Percentiles rank a stretch among this genome's conserved stretches.
phyloP scores from a whole-genome alignment of 2,329 filamentous ascomycete species.

The Penicillium brevicompactum region DNA sequence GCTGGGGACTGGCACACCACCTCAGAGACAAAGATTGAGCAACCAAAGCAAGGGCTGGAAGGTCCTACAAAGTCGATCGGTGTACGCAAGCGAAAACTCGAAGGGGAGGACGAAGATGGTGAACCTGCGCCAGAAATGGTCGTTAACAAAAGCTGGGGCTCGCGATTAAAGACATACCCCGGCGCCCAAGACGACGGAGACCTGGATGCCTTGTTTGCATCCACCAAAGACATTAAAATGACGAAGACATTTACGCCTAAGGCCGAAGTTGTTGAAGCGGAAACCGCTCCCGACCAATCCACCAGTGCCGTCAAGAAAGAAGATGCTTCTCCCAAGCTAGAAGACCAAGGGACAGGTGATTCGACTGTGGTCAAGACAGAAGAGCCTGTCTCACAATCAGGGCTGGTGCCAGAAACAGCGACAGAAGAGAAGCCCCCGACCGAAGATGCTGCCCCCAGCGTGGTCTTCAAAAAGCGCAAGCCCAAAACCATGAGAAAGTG shows the following conservation, averaged over 20 bases:
- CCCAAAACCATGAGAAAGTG: constrained; percentile 47
- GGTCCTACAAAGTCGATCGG: constrained; percentile 44
- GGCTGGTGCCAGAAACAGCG: neutral
- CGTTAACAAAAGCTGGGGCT: constrained; percentile 48
- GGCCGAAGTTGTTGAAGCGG: constrained; percentile 17
- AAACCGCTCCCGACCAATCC: constrained; percentile 9
- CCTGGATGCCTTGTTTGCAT: constrained; percentile 47
- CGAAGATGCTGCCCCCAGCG: constrained; percentile 30
- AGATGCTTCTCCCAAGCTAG: constrained; percentile 10
- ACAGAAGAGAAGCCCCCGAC: constrained; percentile 14
- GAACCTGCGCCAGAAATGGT: constrained; percentile 33
- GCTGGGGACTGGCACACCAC: constrained; percentile 84
- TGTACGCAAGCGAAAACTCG: constrained; percentile 49
- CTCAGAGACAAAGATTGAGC: constrained; percentile 46
- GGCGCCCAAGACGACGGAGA: constrained; percentile 41
- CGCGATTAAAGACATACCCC: constrained; percentile 44
- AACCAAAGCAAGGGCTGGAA: constrained; percentile 45
- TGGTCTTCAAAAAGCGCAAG: constrained; percentile 54
- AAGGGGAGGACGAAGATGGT: constrained; percentile 45
- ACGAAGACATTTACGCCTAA: constrained; percentile 21
- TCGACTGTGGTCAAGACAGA: constrained; percentile 30
- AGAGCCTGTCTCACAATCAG: constrained; percentile 18
- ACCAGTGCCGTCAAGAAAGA: constrained; percentile 17
- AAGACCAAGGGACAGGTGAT: constrained; percentile 14
- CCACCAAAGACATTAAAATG: constrained; percentile 43